A percentile compares a stretch with the other conserved stretches of the same genome.
Conservation (phyloP, 257 asterid genomes). For the Haberlea rhodopensis region DNA sequence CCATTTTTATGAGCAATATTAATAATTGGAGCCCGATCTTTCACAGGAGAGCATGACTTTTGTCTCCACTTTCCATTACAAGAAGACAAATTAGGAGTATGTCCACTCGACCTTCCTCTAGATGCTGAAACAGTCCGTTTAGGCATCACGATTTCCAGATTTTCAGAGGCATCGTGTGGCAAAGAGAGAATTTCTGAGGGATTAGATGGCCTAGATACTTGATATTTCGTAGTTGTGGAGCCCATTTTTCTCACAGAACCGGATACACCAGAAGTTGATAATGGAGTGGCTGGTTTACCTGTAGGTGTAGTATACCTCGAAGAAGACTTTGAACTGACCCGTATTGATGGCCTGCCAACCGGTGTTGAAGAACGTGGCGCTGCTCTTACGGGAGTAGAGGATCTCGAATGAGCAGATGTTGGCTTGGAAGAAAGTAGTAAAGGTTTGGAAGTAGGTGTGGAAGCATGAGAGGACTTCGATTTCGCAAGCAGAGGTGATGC, state of each 20-base stretch:
- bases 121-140: slow-evolving; percentile 71
- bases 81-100: slow-evolving; percentile 37
- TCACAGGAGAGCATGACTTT: slow-evolving; percentile 64
- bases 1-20: slow-evolving; percentile 28
- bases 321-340: slow-evolving; percentile 39
- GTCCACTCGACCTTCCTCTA: slow-evolving; percentile 44
- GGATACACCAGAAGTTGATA: slow-evolving; percentile 26
- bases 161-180: slow-evolving; percentile 36
- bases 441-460: slow-evolving; percentile 59
- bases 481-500: slow-evolving; percentile 41
- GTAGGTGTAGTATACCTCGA: slow-evolving; percentile 61
- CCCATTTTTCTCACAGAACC: slow-evolving; percentile 35
- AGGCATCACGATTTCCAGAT: slow-evolving; percentile 30
- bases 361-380: no score
- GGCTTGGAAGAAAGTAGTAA: no score
- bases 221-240: slow-evolving; percentile 29
- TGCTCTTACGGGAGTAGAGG: slow-evolving; percentile 49
- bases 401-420: slow-evolving; percentile 35
- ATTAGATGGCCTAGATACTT: slow-evolving; percentile 50
- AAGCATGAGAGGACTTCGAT: slow-evolving; percentile 45
- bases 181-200: slow-evolving; percentile 34
- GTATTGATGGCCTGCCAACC: no score
- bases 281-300: slow-evolving; percentile 35
- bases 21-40: slow-evolving; percentile 34
- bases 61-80: slow-evolving; percentile 43